These are phyloP conservation scores for Xylariaceae sp. DNA, from an alignment of 2,329 filamentous ascomycete genomes.

Conservation along the genomic window DNA sequence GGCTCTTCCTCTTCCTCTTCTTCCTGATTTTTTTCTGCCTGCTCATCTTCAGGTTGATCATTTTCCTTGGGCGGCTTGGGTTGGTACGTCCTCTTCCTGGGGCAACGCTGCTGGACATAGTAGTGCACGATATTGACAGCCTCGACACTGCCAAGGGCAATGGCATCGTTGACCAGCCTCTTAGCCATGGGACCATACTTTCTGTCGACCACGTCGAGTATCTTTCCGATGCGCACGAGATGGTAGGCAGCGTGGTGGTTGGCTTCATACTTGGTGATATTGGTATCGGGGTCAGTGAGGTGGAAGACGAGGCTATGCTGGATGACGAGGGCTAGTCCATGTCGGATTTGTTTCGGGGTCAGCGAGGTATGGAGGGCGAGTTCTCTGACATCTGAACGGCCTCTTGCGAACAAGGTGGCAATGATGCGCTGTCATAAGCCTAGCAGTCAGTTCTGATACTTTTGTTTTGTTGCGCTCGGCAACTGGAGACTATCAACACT, in stretches of 20 bases:
- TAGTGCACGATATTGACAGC: slow-evolving; percentile 67
- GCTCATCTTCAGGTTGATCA: no score
- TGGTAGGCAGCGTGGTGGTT: slow-evolving; percentile 79
- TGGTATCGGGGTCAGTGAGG: slow-evolving; percentile 60
- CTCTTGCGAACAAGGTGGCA: slow-evolving; percentile 71
- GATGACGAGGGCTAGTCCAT: slow-evolving; percentile 79
- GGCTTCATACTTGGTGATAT: slow-evolving; percentile 75
- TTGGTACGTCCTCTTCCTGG: slow-evolving; percentile 16
- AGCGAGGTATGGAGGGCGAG: slow-evolving; percentile 72
- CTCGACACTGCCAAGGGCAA: slow-evolving; percentile 74
- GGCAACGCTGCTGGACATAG: slow-evolving; percentile 43
- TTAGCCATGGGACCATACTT: slow-evolving; percentile 73
- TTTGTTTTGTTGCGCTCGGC: neutral
- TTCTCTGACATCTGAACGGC: slow-evolving; percentile 69
- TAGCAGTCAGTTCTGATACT: slow-evolving; percentile 13
- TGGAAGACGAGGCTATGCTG: slow-evolving; percentile 86
- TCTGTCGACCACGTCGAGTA: slow-evolving; percentile 70
- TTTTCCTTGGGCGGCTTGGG: neutral
- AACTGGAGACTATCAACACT: slow-evolving; percentile 32
- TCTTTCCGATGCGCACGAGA: slow-evolving; percentile 76
- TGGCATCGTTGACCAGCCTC: slow-evolving; percentile 70
- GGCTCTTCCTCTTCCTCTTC: slow-evolving; percentile 13
- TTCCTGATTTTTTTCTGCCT: slow-evolving; percentile 4
- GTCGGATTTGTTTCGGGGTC: slow-evolving; percentile 70
- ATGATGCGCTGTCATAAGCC: slow-evolving; percentile 70